Percentiles rank a stretch among this genome's conserved stretches.
Evolutionary conservation across 1,284 basidiomycete species (phyloP).

Genomic region (Apiotrichum sp.): DNA sequence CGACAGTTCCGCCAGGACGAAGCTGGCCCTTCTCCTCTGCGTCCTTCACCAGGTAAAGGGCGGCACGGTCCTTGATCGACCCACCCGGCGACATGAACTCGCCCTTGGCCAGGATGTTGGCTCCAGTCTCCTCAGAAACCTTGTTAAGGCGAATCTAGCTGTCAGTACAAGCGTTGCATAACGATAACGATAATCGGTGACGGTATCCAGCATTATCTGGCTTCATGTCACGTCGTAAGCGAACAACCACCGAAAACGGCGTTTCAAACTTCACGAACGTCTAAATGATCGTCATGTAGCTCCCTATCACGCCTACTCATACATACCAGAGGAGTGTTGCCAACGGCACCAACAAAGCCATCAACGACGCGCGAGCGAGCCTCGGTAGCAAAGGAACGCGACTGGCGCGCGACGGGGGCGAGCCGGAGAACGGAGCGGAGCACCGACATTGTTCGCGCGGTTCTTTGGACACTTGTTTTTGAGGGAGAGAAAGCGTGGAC

Average conservation of each 20-base stretch:
- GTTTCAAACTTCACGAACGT: too few species aligned
- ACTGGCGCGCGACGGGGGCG: slow-evolving; percentile 18
- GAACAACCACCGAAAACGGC: too few species aligned
- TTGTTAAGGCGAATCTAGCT: slow-evolving; percentile 73
- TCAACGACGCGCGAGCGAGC: slow-evolving; percentile 53
- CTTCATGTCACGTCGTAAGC: too few species aligned
- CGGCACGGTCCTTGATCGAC: slow-evolving; percentile 96
- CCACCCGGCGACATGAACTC: slow-evolving; percentile 99
- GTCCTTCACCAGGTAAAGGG: slow-evolving; percentile 79
- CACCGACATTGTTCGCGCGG: slow-evolving; percentile 7
- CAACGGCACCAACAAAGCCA: slow-evolving; percentile 83
- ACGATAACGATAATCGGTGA: not conserved
- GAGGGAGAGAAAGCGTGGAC: too few species aligned
- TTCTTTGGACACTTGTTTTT: too few species aligned
- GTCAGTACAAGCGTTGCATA: not conserved
- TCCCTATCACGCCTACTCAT: not conserved
- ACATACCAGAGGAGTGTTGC: slow-evolving; percentile 87
- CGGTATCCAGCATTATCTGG: too few species aligned
- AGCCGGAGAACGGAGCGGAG: slow-evolving; percentile 10
- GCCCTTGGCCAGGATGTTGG: slow-evolving; percentile 85
- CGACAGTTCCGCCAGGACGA: slow-evolving; percentile 85
- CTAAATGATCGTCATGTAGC: too few species aligned
- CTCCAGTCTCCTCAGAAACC: slow-evolving; percentile 84
- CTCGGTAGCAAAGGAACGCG: slow-evolving; percentile 32
- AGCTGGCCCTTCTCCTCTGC: slow-evolving; percentile 76